Base-by-base conservation (phyloP, 108 stramenopile species). In the Discostella stelligeroides region DNA sequence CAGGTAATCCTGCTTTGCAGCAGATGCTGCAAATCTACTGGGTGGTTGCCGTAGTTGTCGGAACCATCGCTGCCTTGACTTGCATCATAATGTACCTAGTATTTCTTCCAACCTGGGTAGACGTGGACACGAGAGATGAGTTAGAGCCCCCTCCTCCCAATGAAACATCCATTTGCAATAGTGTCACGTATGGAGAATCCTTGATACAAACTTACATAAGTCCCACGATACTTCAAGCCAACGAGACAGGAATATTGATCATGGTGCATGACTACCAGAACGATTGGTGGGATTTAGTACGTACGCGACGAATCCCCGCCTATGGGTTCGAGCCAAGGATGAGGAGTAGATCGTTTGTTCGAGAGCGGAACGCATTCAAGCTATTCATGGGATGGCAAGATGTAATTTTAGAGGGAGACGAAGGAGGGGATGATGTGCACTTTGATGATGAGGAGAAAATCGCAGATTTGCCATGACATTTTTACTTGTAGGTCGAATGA, bases 301-400 rank as follows among this genome's bases (percentile, higher is more conserved):
- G 90, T 29, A 88, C 90, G 13, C 68, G 86, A 45, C 65, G 67
- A 39, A 47, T 89, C 27, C 78, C 72, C 15, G 83, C 90, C 24
- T 68, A 88, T 39, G 90, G 90, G 15, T 92, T 92, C 59, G 90
- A 92, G 72, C 90, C 90, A 18, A 89, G 83, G 58, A 89, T 92
- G 88, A 62, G 45, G 21, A 72, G 56, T 60, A 70, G 80, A 41
- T 75, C 85, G 57, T 84, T 91, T 59, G 50, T 82, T 15, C 56
- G 72, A 56, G 90, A 91, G 64, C 70, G 86, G 27, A 86, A 88
- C 8, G 58, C 73, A 28, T 66, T 91, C 21, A 76, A 64, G 39
- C 20, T 59, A 39, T 64, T 64, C 24, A 63, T 62, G 24, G 68
- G 63, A 24, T 42, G 45, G 18, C 67, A 76, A 42, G 63, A 68